These are phyloP conservation scores for Lachnellula subtilissima DNA, from an alignment of 2,329 filamentous ascomycete species.

Conservation along the genomic window DNA sequence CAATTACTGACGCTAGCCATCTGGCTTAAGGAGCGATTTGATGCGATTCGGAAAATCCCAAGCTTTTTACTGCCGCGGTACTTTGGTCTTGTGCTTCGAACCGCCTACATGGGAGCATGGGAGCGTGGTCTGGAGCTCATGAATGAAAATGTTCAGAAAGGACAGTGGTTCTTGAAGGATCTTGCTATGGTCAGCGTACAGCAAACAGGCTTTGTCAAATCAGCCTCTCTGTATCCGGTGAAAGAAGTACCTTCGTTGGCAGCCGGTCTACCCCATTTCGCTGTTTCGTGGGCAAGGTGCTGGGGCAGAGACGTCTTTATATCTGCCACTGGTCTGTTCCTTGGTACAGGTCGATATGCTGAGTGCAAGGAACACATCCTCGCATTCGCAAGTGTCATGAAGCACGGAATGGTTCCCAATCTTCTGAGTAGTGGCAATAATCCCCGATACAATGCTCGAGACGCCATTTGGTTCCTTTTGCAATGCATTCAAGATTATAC, in stretches of 20 bases:
- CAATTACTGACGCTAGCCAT: slow-evolving; percentile 60
- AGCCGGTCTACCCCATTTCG: slow-evolving; percentile 89
- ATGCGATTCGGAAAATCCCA: slow-evolving; percentile 78
- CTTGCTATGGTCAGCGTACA: slow-evolving; percentile 90
- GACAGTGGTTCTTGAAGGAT: slow-evolving; percentile 84
- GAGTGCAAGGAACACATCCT: slow-evolving; percentile 93
- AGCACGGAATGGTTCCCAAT: slow-evolving; percentile 98
- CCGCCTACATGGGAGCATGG: slow-evolving; percentile 79
- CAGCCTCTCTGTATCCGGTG: slow-evolving; percentile 82
- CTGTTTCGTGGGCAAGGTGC: slow-evolving; percentile 88
- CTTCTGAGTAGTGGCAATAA: slow-evolving; percentile 78
- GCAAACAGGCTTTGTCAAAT: slow-evolving; percentile 82
- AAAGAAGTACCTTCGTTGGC: slow-evolving; percentile 82
- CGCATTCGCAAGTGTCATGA: slow-evolving; percentile 91
- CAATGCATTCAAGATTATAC: slow-evolving; percentile 94
- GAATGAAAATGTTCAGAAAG: slow-evolving; percentile 68
- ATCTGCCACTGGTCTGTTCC: slow-evolving; percentile 82
- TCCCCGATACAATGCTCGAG: slow-evolving; percentile 90
- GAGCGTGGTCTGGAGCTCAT: slow-evolving; percentile 75
- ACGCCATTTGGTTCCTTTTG: slow-evolving; percentile 97
- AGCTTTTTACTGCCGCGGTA: slow-evolving; percentile 89
- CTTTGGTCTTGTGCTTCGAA: slow-evolving; percentile 83
- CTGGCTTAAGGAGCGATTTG: slow-evolving; percentile 82
- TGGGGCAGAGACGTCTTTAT: slow-evolving; percentile 99
- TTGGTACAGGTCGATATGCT: slow-evolving; percentile 81